Percentiles rank a stretch among this genome's conserved stretches.
These are phyloP conservation scores for Xylariaceae sp. DNA, from an alignment of 2,329 filamentous ascomycete species.

Conservation along the genomic window DNA sequence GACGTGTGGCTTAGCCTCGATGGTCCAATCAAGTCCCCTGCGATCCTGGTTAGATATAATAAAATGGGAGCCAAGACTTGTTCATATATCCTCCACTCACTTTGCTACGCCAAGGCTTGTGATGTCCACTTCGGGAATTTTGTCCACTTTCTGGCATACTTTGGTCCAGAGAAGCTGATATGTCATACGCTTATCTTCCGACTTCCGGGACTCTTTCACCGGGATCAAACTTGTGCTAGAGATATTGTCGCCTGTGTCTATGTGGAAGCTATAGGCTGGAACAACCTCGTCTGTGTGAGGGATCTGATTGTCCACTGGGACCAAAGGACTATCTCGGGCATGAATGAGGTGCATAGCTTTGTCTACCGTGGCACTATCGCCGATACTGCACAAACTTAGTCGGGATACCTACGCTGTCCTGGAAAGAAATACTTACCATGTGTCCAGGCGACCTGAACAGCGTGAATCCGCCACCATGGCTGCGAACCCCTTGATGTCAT, in stretches of 20 bases:
- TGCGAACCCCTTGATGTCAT: too few relatives aligned
- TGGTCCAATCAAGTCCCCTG: constrained; percentile 37
- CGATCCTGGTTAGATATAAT: constrained; percentile 6
- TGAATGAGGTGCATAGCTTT: constrained; percentile 17
- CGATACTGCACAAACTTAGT: constrained; percentile 19
- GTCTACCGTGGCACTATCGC: constrained; percentile 8
- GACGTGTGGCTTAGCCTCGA: constrained; percentile 30
- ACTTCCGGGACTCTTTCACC: constrained; percentile 1
- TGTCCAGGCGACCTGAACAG: constrained; percentile 18
- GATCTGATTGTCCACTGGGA: constrained; percentile 18
- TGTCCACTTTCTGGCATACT: constrained; percentile 6
- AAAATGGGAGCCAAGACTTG: neutral
- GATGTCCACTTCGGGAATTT: constrained; percentile 22
- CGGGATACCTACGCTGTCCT: neutral
- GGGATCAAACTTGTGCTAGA: constrained; percentile 17
- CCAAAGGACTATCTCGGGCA: constrained; percentile 14
- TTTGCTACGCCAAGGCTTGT: constrained; percentile 31
- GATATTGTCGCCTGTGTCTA: constrained; percentile 13
- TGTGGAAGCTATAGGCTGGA: constrained; percentile 23
- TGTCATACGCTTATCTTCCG: neutral
- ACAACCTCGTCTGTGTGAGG: constrained; percentile 14
- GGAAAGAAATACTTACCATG: constrained; percentile 12
- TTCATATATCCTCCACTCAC: constrained; percentile 20
- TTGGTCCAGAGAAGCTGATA: constrained; percentile 14
- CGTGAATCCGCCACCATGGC: constrained; percentile 21